A percentile compares a stretch with the other conserved stretches of the same genome.
These are phyloP conservation scores for Phytophthora brassicae DNA, from an alignment of 352 stramenopile species.

Conservation along the genomic window DNA sequence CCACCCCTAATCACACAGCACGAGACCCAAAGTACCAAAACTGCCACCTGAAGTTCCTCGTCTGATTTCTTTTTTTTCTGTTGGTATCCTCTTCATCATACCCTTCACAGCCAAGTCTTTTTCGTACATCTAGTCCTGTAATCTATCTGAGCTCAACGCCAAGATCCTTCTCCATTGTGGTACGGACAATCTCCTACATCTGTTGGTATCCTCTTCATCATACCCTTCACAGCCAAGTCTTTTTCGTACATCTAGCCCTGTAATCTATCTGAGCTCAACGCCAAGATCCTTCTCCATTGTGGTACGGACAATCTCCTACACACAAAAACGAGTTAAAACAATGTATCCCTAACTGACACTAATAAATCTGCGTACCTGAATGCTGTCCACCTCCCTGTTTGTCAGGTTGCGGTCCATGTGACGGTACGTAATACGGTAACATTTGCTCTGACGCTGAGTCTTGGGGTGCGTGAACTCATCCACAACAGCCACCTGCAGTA, in stretches of 20 bases:
- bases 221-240: not conserved
- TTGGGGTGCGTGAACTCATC: slow-evolving; percentile 98
- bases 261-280: slow-evolving; percentile 90
- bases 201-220: too few relatives aligned
- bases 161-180: slow-evolving; percentile 74
- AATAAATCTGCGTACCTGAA: slow-evolving; percentile 84
- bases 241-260: slow-evolving; percentile 8
- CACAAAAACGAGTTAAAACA: too few relatives aligned
- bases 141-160: slow-evolving; percentile 91
- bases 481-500: slow-evolving; percentile 73
- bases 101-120: not conserved
- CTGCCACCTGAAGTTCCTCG: not conserved
- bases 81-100: too few relatives aligned
- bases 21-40: not conserved
- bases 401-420: slow-evolving; percentile 99
- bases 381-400: slow-evolving; percentile 97
- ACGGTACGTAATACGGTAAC: slow-evolving; percentile 98
- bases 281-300: slow-evolving; percentile 75
- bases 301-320: slow-evolving; percentile 74
- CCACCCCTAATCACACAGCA: slow-evolving; percentile 1
- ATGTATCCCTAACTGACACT: not conserved
- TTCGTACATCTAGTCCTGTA: slow-evolving; percentile 9
- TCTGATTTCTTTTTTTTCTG: slow-evolving; percentile 11
- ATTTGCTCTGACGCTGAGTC: slow-evolving; percentile 94
- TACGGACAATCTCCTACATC: slow-evolving; percentile 74